Evolutionary conservation across 2,329 filamentous ascomycete genomes (phyloP).

Genomic region (Scedosporium apiospermum): DNA sequence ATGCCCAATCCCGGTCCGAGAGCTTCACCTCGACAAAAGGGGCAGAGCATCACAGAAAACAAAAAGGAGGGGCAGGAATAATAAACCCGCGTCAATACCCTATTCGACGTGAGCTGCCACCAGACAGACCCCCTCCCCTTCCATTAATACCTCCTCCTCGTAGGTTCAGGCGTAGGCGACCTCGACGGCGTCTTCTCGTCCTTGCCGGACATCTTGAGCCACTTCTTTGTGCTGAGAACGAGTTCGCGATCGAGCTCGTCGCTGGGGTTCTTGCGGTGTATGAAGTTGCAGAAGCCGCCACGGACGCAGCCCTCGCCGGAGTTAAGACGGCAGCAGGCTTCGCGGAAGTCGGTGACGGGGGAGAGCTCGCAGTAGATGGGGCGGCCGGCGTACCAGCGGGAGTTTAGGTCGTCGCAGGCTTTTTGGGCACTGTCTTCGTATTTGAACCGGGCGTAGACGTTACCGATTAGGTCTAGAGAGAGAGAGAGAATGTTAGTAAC

Average conservation of each 20-base stretch:
- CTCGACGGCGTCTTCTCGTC: constrained; percentile 74
- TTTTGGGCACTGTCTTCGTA: constrained; percentile 94
- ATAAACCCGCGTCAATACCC: no score
- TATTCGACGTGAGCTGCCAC: no score
- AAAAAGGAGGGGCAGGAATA: no score
- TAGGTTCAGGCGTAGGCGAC: constrained; percentile 80
- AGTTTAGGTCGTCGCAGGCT: constrained; percentile 90
- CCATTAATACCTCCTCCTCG: constrained; percentile 56
- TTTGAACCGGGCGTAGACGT: constrained; percentile 99
- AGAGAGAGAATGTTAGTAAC: constrained; percentile 13
- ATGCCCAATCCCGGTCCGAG: no score
- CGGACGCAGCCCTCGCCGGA: constrained; percentile 90
- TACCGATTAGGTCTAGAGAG: constrained; percentile 76
- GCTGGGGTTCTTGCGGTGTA: constrained; percentile 90
- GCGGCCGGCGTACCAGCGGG: constrained; percentile 90
- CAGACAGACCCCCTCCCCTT: no score
- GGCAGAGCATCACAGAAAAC: no score
- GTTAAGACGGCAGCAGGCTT: constrained; percentile 93
- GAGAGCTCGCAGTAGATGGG: constrained; percentile 98
- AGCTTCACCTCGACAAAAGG: no score
- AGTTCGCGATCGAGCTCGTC: constrained; percentile 84
- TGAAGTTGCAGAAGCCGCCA: constrained; percentile 98
- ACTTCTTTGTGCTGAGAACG: constrained; percentile 88
- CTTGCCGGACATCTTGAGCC: constrained; percentile 74
- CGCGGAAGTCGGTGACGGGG: constrained; percentile 94